Evolutionary conservation across 345 rosid species (phyloP).

Genomic region (Gossypioides kirkii): DNA sequence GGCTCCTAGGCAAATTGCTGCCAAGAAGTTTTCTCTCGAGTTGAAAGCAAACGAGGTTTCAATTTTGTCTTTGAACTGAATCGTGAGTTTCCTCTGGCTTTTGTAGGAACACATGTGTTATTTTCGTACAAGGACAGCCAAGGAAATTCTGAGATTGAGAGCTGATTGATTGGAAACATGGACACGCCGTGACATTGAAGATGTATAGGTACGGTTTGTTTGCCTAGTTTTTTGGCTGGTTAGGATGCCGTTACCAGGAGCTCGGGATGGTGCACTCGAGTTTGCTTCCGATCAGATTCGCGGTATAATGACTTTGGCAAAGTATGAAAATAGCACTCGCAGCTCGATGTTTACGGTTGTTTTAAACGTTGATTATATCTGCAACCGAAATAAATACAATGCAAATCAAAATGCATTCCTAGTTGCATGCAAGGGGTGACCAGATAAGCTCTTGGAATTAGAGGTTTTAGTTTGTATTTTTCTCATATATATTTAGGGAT

Average conservation of each 20-base stretch:
- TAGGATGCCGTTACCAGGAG: not conserved
- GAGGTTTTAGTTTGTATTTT: too few species aligned
- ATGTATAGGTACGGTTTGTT: not conserved
- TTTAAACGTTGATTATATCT: too few species aligned
- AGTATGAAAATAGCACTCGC: not conserved
- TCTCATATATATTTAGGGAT: too few species aligned
- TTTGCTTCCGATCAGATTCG: not conserved
- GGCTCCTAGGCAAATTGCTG: not conserved
- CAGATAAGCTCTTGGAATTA: too few species aligned
- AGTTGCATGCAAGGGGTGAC: too few species aligned
- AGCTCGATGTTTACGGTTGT: too few species aligned
- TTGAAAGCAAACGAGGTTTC: not conserved
- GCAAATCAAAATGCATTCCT: too few species aligned
- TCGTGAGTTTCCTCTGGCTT: not conserved
- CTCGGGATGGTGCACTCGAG: not conserved
- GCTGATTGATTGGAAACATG: constrained; percentile 51
- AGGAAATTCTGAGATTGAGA: constrained; percentile 77
- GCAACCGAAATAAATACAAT: too few species aligned
- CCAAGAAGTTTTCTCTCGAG: not conserved
- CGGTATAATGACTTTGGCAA: not conserved
- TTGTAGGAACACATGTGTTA: constrained; percentile 87
- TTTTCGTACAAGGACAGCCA: constrained; percentile 82
- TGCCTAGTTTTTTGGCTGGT: not conserved
- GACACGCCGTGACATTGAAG: not conserved
- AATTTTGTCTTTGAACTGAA: not conserved